Percentiles rank a stretch among this genome's conserved stretches.
These are phyloP conservation scores for Chrysanthemum lavandulifolium DNA, from an alignment of 129 eudicot genomes.

Conservation along the genomic window DNA sequence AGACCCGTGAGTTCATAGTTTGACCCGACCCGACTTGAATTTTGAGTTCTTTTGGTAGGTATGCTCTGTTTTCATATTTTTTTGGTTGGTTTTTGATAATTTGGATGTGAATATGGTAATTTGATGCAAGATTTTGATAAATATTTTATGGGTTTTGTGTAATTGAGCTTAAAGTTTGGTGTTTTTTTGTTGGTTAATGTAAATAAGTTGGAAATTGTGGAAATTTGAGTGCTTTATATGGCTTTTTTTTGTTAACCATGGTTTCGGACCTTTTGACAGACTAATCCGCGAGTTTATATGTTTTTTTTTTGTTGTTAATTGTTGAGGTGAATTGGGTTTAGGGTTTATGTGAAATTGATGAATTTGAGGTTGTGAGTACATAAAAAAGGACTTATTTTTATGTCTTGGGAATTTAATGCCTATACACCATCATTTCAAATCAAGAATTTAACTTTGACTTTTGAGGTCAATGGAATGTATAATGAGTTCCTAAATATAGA, in stretches of 20 bases:
- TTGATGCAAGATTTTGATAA: background rate
- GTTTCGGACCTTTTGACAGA: background rate
- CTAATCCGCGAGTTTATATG: background rate
- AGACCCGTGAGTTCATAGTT: slow-evolving; percentile 2
- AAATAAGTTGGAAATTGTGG: slow-evolving; percentile 7
- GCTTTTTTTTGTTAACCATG: background rate
- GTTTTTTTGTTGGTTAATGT: slow-evolving; percentile 5
- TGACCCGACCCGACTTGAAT: slow-evolving; percentile 28
- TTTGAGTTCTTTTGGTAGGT: slow-evolving; percentile 23
- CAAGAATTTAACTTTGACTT: slow-evolving; percentile 13
- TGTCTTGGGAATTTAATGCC: background rate
- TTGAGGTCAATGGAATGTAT: slow-evolving; percentile 3
- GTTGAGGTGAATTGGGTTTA: background rate
- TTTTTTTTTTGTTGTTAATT: background rate
- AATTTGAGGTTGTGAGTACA: background rate
- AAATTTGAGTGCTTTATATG: too few species aligned
- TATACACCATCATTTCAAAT: slow-evolving; percentile 18
- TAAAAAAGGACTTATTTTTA: background rate
- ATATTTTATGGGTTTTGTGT: background rate
- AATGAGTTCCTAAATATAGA: slow-evolving; percentile 4
- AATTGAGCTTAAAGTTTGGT: background rate
- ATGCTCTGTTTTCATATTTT: slow-evolving; percentile 1
- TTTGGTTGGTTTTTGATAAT: slow-evolving; percentile 8
- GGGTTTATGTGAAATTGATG: background rate
- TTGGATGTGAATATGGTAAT: slow-evolving; percentile 6